Conservation (phyloP, 345 rosid genomes). For the Streptanthus diversifolius region DNA sequence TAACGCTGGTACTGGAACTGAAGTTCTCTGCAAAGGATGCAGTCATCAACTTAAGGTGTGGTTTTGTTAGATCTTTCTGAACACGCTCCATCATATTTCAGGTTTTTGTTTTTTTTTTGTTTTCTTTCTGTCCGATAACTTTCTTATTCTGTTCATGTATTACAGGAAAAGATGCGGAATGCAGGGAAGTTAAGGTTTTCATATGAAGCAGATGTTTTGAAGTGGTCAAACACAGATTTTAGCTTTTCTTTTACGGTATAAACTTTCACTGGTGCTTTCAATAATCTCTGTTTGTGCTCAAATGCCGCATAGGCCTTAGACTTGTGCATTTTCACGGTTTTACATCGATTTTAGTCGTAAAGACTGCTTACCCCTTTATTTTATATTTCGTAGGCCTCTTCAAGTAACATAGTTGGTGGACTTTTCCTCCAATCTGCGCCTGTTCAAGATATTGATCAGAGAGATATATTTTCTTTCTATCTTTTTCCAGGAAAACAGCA, state of each 20-base stretch:
- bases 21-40: conserved; percentile 56
- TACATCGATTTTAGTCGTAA: not conserved
- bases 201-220: conserved; percentile 80
- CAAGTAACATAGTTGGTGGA: conserved; percentile 59
- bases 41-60: conserved; percentile 89
- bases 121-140: not conserved
- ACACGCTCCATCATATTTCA: not conserved
- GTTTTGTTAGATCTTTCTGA: not conserved
- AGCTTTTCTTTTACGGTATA: conserved; percentile 69
- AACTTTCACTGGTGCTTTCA: not conserved
- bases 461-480: conserved; percentile 69
- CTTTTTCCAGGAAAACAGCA: conserved; percentile 75
- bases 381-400: conserved; percentile 44
- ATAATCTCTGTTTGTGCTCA: not conserved
- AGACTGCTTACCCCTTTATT: not conserved
- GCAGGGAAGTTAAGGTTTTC: conserved; percentile 57
- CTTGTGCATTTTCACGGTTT: not conserved
- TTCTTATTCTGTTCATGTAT: not conserved
- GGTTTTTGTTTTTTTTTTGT: not conserved
- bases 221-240: conserved; percentile 72
- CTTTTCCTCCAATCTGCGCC: conserved; percentile 79
- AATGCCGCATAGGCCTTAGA: conserved; percentile 8
- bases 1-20: conserved; percentile 56
- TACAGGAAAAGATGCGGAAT: conserved; percentile 61
- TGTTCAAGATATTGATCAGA: conserved; percentile 66